Base-by-base conservation (phyloP, 768 basidiomycete species). In the Saitozyma sp. region DNA sequence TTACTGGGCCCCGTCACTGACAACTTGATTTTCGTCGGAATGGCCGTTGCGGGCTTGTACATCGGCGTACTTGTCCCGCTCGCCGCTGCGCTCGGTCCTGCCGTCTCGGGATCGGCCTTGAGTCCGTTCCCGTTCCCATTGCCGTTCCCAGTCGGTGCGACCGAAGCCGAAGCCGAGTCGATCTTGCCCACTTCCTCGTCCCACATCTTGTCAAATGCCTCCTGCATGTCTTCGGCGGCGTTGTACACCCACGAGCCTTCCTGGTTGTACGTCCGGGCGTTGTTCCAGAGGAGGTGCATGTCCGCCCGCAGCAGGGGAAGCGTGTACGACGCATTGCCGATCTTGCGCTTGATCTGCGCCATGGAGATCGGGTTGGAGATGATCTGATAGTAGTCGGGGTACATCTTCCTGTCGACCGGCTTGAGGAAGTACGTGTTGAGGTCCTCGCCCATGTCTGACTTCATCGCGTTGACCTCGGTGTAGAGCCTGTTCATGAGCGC, bases 171-270 rank as follows among this genome's bases (percentile, higher is more conserved):
- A 14, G 41, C n/a, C 37, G 46, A 19, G 9, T 37, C 14, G 41
- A 66, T 53, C 42, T 63, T 64, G 37, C 62, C 54, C 6, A 74
- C 60, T 52, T 77, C 69, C 62, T 85, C 85, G 49, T 86, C 84
- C 72, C 88, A 91, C 9, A 87, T 82, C 37, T 86, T 82, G 63
- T 89, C 84, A 77, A 94, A 92, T 54, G 88, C 87, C 75, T 89
- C 90, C 81, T 95, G 89, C 89, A 94, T 91, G 82, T 92, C 90
- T 54, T 91, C 89, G 8, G 95, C 93, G 64, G 95, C 92, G 63
- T 89, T 84, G 79, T 93, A 95, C 43, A 96, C 92, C 89, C 91
- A 92, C 0, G 92, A 94, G 1, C 89, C 92, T 79, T 95, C 92
- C 78, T 89, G 88, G 78, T 97, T 97, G 83, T 92, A 98, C 50